Evolutionary conservation across 371 early-diverging fungal genomes (phyloP).

Genomic region (Mucor irregularis): DNA sequence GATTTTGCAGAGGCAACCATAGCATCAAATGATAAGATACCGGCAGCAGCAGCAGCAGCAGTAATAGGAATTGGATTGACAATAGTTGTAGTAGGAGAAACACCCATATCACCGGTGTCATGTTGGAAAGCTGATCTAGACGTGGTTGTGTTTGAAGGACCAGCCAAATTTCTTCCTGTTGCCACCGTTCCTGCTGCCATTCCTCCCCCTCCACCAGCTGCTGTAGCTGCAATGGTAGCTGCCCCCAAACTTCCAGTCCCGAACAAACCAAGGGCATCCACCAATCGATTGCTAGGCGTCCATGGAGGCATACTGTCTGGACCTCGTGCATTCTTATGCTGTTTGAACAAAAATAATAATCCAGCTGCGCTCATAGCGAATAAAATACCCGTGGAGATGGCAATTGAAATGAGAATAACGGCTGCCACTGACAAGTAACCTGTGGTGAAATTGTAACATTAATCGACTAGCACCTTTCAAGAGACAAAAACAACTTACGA

Average conservation of each 20-base stretch:
- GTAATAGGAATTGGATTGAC: not conserved
- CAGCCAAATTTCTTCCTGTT: conserved; percentile 4
- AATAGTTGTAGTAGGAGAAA: not conserved
- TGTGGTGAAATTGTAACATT: not conserved
- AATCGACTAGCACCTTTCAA: not conserved
- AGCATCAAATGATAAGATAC: conserved; percentile 25
- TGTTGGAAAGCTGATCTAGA: not conserved
- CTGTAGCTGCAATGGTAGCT: conserved; percentile 5
- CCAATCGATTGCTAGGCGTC: conserved; percentile 1
- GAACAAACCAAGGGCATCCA: conserved; percentile 7
- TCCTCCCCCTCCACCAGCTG: not conserved
- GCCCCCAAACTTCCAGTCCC: conserved; percentile 1
- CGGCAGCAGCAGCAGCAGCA: conserved; percentile 50
- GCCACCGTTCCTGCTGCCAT: not conserved
- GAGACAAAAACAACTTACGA: conserved; percentile 13
- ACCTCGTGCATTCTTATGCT: conserved; percentile 15
- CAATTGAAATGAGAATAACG: conserved; percentile 75
- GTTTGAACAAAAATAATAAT: conserved; percentile 33
- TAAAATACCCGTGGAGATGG: conserved; percentile 69
- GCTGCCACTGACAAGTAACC: conserved; percentile 54
- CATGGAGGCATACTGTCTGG: conserved; percentile 40
- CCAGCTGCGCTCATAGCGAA: conserved; percentile 56
- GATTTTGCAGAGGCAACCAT: conserved; percentile 25
- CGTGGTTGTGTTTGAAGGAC: conserved; percentile 8
- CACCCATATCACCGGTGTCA: conserved; percentile 4